Conservation (phyloP, 108 stramenopile species). For the Cyclostephanos tholiformis region DNA sequence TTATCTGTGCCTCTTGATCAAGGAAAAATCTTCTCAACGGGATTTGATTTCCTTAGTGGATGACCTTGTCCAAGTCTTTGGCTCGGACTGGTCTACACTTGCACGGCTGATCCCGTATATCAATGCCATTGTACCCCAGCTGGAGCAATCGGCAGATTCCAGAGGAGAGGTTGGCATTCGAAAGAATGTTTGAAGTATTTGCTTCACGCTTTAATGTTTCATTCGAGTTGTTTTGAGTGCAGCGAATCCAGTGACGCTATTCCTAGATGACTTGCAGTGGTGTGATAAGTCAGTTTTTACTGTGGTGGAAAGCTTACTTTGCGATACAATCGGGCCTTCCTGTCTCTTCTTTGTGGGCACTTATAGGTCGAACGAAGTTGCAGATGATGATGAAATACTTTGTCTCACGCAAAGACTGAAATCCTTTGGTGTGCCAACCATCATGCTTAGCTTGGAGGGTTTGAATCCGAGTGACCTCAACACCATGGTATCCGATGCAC, state of each 20-base stretch:
- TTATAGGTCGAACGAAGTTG: slow-evolving; percentile 32
- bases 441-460: slow-evolving; percentile 13
- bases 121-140: slow-evolving; percentile 1
- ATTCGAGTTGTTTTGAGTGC: too few species aligned
- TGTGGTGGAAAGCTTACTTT: slow-evolving; percentile 36
- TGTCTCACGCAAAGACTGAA: slow-evolving; percentile 15
- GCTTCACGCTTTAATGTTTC: slow-evolving; percentile 29
- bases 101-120: slow-evolving; percentile 32
- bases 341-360: slow-evolving; percentile 45
- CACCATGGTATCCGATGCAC: neutral
- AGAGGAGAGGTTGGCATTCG: neutral
- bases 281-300: slow-evolving; percentile 26
- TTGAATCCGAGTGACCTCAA: slow-evolving; percentile 34
- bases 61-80: slow-evolving; percentile 29
- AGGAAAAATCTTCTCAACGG: slow-evolving; percentile 2
- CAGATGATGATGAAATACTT: slow-evolving; percentile 28
- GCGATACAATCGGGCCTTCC: slow-evolving; percentile 15
- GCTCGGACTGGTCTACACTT: slow-evolving; percentile 22
- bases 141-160: neutral
- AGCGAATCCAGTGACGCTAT: slow-evolving; percentile 12
- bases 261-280: slow-evolving; percentile 50
- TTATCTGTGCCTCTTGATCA: slow-evolving; percentile 27
- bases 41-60: slow-evolving; percentile 1
- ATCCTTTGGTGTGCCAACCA: slow-evolving; percentile 9
- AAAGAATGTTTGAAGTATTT: slow-evolving; percentile 35